Conservation (phyloP, 2,329 filamentous ascomycete genomes). For the Botrytis cinerea region DNA sequence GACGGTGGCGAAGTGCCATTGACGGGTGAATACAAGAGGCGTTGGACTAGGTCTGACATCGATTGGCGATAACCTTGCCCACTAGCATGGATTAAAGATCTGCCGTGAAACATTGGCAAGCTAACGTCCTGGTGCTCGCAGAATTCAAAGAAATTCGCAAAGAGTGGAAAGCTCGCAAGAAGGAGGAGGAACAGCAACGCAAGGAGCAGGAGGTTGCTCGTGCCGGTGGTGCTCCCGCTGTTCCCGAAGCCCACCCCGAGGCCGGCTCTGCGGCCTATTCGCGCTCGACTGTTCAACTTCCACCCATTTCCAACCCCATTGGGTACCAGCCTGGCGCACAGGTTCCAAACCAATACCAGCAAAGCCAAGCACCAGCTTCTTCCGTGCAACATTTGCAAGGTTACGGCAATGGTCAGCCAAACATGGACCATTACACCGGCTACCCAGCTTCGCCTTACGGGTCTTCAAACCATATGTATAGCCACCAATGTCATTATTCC, state of each 20-base stretch:
- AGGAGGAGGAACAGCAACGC: conserved; percentile 90
- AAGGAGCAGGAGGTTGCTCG: conserved; percentile 83
- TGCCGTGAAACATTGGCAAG: conserved; percentile 36
- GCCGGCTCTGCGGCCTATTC: conserved; percentile 52
- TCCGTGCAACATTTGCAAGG: conserved; percentile 59
- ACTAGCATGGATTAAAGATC: conserved; percentile 48
- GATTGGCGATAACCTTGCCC: conserved; percentile 46
- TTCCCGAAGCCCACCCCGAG: conserved; percentile 56
- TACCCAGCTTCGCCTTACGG: conserved; percentile 63
- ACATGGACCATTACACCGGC: conserved; percentile 48
- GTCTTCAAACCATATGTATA: conserved; percentile 56
- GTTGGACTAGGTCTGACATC: conserved; percentile 52
- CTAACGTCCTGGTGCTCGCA: conserved; percentile 36
- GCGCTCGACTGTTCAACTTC: conserved; percentile 63
- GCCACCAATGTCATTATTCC: conserved; percentile 52
- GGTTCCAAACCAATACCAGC: conserved; percentile 43
- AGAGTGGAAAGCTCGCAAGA: conserved; percentile 99
- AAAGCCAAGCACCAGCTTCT: conserved; percentile 48
- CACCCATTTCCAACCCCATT: conserved; percentile 56
- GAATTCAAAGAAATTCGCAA: conserved; percentile 99
- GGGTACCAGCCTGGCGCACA: conserved; percentile 65
- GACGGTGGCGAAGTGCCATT: conserved; percentile 1
- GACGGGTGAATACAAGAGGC: conserved; percentile 44
- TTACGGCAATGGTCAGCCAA: conserved; percentile 47
- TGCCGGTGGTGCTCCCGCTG: conserved; percentile 62